Base-by-base conservation (phyloP, 139 green algal species). In the Bryopsis sp. region DNA sequence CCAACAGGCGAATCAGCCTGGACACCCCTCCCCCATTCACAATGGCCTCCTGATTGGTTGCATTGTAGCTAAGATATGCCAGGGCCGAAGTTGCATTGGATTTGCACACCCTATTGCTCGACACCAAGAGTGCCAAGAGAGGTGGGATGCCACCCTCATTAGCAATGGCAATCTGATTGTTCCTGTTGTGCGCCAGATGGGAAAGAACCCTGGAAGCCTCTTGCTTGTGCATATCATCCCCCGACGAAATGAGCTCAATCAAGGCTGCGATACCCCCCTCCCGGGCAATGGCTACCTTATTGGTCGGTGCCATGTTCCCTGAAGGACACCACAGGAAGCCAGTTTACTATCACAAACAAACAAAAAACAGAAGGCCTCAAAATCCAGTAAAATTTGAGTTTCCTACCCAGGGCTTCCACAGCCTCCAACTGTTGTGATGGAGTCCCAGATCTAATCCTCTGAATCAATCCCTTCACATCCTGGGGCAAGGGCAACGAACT, bases 121-220 rank as follows among this genome's bases (percentile, higher is more conserved):
- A 31, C 3, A 69, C 62, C 7, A 69, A 37, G 11, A 69, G 15
- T 28, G 6, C 35, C 35, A 69, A 24, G 26, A 69, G 26, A 11
- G 62, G 37, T 5, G 15, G 37, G 32, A 69, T 57, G 8, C 62
- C 62, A 19, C 62, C 62, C 31, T 33, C 37, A 4, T 35, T 38
- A 7, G 62, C 62, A 39, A 69, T 69, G 26, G 39, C 62, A 4
- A 69, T 35, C n/a, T 69, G 62, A 31, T 69, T 69, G 6, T 34
- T 38, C 4, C 62, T 34, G 37, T 69, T 69, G 37, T 69, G 62
- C 54, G 62, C 62, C 37, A 69, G 29, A 37, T 69, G 62, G 43
- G 31, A 48, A 4, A 69, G 36, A 35, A 69, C 62, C 26, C 62
- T 34, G 5, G 62, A 69, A 5, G 62, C 62, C 26, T 69, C 62